These are phyloP conservation scores for Bipolaris bicolor DNA, from an alignment of 2,329 filamentous ascomycete species.

Conservation along the genomic window DNA sequence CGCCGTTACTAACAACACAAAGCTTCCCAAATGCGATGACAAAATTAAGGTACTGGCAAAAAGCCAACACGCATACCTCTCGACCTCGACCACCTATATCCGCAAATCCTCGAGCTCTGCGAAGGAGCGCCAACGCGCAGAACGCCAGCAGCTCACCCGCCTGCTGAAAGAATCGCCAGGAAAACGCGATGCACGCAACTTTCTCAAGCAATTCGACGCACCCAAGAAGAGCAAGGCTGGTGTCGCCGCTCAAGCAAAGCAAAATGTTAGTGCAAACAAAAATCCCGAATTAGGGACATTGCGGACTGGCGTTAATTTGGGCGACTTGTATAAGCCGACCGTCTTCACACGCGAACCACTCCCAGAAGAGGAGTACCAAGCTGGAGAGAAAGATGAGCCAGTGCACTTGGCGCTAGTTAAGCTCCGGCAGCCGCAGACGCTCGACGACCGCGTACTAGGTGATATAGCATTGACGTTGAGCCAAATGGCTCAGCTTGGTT, in stretches of 20 bases:
- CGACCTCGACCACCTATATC: constrained; percentile 24
- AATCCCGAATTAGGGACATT: constrained; percentile 46
- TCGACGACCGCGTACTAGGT: constrained; percentile 71
- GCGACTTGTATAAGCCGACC: constrained; percentile 64
- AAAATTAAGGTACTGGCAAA: constrained; percentile 12
- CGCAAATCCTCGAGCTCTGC: constrained; percentile 36
- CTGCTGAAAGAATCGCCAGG: constrained; percentile 87
- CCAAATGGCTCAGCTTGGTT: constrained; percentile 80
- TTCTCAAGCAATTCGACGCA: constrained; percentile 80
- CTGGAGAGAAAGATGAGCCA: constrained; percentile 48
- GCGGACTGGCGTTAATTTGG: constrained; percentile 64
- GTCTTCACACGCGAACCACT: constrained; percentile 63
- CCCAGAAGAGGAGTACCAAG: constrained; percentile 43
- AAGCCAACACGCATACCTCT: constrained; percentile 10
- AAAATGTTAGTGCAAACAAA: constrained; percentile 25
- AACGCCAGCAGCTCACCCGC: constrained; percentile 46
- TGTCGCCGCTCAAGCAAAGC: constrained; percentile 17
- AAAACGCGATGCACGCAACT: constrained; percentile 89
- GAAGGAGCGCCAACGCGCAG: constrained; percentile 46
- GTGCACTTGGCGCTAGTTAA: constrained; percentile 87
- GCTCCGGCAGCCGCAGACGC: constrained; percentile 72
- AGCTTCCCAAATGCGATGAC: constrained; percentile 35
- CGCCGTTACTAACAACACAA: constrained; percentile 14
- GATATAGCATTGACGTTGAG: constrained; percentile 84
- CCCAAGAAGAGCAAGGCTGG: constrained; percentile 27